These are phyloP conservation scores for Sindora glabra DNA, from an alignment of 306 rosid species.

Conservation along the genomic window DNA sequence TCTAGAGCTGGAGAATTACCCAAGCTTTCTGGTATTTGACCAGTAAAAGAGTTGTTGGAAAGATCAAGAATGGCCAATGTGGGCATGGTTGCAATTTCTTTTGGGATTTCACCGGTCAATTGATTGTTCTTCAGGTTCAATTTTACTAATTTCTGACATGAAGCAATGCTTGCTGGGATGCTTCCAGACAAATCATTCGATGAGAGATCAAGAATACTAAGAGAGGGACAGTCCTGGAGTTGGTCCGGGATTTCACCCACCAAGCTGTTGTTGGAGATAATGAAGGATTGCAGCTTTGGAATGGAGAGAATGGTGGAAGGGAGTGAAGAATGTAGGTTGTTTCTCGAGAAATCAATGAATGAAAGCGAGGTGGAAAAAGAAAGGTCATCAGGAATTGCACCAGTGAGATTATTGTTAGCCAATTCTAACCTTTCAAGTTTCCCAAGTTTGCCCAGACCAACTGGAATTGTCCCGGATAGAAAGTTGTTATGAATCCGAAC, in stretches of 20 bases:
- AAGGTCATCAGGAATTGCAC: constrained; percentile 73
- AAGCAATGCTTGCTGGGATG: constrained; percentile 78
- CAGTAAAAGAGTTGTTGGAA: constrained; percentile 84
- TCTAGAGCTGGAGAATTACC: constrained; percentile 91
- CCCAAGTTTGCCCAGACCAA: constrained; percentile 78
- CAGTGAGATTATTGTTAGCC: constrained; percentile 81
- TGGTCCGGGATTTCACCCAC: constrained; percentile 75
- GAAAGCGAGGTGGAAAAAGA: constrained; percentile 78
- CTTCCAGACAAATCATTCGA: constrained; percentile 61
- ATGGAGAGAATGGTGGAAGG: constrained; percentile 76
- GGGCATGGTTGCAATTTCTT: constrained; percentile 63
- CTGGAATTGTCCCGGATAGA: constrained; percentile 65
- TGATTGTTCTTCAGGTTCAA: constrained; percentile 81
- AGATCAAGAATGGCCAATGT: constrained; percentile 78
- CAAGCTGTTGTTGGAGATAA: constrained; percentile 61
- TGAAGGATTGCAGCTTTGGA: constrained; percentile 70
- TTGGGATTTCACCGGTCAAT: constrained; percentile 71
- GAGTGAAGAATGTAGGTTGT: constrained; percentile 64
- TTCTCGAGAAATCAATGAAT: constrained; percentile 80
- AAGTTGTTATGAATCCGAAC: constrained; percentile 86
- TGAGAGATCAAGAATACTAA: constrained; percentile 75
- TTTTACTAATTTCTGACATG: constrained; percentile 75
- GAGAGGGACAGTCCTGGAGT: constrained; percentile 86
- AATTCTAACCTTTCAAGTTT: constrained; percentile 88
- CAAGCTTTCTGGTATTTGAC: constrained; percentile 71